phyloP scores from a whole-genome alignment of 306 rosid species.

The Ceratonia siliqua region DNA sequence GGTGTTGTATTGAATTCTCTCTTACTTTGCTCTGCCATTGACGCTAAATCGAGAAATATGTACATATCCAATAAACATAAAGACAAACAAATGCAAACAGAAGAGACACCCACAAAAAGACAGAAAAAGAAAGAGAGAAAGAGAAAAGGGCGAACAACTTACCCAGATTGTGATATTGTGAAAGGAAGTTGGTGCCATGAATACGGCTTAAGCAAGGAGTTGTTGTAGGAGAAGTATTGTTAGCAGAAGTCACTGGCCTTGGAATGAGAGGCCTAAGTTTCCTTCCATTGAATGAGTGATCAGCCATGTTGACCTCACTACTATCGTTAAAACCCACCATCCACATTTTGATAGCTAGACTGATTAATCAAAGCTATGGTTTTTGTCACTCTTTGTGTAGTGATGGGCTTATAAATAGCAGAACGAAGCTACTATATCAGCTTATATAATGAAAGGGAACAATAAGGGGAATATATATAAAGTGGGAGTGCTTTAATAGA shows the following conservation, averaged over 20 bases:
- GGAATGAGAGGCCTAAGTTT: constrained; percentile 84
- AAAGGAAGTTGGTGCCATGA: constrained; percentile 51
- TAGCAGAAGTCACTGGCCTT: constrained; percentile 51
- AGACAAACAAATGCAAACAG: background rate
- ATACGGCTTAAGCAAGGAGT: constrained; percentile 48
- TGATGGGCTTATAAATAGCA: background rate
- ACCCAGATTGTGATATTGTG: constrained; percentile 78
- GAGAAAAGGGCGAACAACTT: background rate
- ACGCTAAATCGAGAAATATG: constrained; percentile 19
- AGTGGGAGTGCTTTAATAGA: constrained; percentile 31
- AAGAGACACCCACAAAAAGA: background rate
- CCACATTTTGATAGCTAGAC: constrained; percentile 55
- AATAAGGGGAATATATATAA: background rate
- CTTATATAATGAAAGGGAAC: constrained; percentile 12
- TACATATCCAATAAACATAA: background rate
- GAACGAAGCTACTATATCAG: constrained; percentile 10
- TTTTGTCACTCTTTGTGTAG: constrained; percentile 5
- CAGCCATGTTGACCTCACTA: constrained; percentile 60
- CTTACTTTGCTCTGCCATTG: constrained; percentile 54
- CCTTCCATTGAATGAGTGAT: constrained; percentile 57
- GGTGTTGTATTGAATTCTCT: constrained; percentile 55
- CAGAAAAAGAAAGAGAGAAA: background rate
- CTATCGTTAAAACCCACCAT: constrained; percentile 77
- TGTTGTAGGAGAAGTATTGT: constrained; percentile 39
- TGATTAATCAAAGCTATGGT: constrained; percentile 19